Conservation (phyloP, 2,329 filamentous ascomycete genomes). For the Albifimbria verrucaria region DNA sequence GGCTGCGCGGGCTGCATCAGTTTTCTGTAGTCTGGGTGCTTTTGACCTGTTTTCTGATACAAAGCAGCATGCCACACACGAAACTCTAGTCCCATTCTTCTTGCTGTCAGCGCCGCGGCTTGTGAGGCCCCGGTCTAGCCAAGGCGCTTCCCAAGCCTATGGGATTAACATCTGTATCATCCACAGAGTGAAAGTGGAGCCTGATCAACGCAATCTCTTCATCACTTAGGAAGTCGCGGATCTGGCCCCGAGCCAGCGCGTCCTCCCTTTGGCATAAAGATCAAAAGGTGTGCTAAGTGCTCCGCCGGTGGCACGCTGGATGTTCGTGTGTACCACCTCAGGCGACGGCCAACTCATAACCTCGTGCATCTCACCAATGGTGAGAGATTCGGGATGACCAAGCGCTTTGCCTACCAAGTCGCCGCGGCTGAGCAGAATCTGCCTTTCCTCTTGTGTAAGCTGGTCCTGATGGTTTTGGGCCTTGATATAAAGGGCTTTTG, state of each 20-base stretch:
- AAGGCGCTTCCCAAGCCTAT: not conserved
- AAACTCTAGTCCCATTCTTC: not conserved
- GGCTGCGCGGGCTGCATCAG: not conserved
- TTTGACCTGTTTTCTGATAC: not conserved
- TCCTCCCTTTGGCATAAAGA: conserved; percentile 3
- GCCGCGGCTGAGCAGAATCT: not conserved
- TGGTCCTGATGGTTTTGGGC: not conserved
- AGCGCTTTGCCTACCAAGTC: not conserved
- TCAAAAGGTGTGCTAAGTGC: not conserved
- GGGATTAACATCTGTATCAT: not conserved
- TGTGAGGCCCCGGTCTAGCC: not conserved
- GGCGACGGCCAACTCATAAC: conserved; percentile 9
- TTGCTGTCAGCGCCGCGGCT: not conserved
- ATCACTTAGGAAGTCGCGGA: not conserved
- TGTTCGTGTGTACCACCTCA: conserved; percentile 7
- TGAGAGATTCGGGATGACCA: conserved; percentile 6
- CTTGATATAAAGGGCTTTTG: not conserved
- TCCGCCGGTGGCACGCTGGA: conserved; percentile 4
- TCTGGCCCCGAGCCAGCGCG: not conserved
- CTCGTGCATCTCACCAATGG: conserved; percentile 5
- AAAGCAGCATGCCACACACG: not conserved
- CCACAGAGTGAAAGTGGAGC: not conserved
- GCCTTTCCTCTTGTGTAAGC: not conserved
- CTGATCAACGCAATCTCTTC: conserved; percentile 1
- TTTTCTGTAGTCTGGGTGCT: not conserved